Base-by-base conservation (phyloP, 75 land plant species). In the Azolla pinnata region DNA sequence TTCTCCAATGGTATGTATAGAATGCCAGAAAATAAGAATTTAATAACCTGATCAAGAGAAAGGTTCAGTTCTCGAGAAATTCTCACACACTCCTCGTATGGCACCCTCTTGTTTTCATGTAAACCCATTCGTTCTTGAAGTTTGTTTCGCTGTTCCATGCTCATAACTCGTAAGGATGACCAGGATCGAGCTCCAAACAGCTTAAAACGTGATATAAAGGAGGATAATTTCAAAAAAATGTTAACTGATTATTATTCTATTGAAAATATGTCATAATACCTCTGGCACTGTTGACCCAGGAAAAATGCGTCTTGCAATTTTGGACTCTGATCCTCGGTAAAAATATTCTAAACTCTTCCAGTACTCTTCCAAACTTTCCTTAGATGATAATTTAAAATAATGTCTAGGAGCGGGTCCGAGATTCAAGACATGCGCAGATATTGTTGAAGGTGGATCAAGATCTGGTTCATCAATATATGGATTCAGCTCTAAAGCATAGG, bases 211-310 rank as follows among this genome's bases (percentile, higher is more conserved):
- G n/a, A n/a, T n/a, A n/a, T n/a, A n/a, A n/a, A n/a, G n/a, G n/a
- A n/a, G n/a, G n/a, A n/a, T n/a, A n/a, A n/a, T n/a, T n/a, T n/a
- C n/a, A n/a, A n/a, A n/a, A n/a, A n/a, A n/a, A n/a, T n/a, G n/a
- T n/a, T n/a, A n/a, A n/a, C n/a, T n/a, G n/a, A n/a, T n/a, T n/a
- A n/a, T n/a, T n/a, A n/a, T n/a, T n/a, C n/a, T n/a, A n/a, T n/a
- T n/a, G n/a, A n/a, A n/a, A n/a, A n/a, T n/a, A n/a, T n/a, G n/a
- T n/a, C n/a, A n/a, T n/a, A n/a, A n/a, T 54, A 91, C 97, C 95
- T 89, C 96, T 32, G 70, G 81, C 60, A 90, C 96, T 66, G 73
- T 72, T 60, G 91, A 83, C 29, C 96, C 98, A 65, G 98, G 98
- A 57, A 93, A 93, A 42, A 82, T 79, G 72, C 63, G 85, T 34